phyloP scores from a whole-genome alignment of 257 asterid species.

The Cordia subcordata region DNA sequence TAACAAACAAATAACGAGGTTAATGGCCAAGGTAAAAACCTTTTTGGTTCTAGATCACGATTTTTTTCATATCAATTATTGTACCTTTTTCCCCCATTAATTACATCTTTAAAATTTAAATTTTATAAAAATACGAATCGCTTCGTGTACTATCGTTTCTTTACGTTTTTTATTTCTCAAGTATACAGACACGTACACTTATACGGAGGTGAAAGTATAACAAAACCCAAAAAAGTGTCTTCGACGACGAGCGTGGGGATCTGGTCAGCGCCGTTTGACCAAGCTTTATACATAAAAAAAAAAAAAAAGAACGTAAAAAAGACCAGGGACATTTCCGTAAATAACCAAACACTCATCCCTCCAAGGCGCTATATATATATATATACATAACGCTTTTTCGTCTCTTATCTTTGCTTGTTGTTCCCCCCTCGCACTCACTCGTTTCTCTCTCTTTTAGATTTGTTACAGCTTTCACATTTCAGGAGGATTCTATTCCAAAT shows the following conservation, averaged over 20 bases:
- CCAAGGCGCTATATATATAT: not conserved
- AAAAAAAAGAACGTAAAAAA: not conserved
- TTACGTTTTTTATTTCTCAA: not conserved
- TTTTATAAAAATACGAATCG: too few relatives aligned
- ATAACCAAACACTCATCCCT: not conserved
- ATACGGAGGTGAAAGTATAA: not conserved
- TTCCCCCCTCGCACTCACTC: not conserved
- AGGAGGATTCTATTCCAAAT: not conserved
- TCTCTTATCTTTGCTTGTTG: not conserved
- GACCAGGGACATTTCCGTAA: slow-evolving; percentile 33
- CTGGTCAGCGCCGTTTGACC: slow-evolving; percentile 74
- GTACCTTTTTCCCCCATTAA: too few relatives aligned
- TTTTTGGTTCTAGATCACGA: too few relatives aligned
- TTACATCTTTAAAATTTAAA: too few relatives aligned
- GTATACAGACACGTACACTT: not conserved
- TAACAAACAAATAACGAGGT: too few relatives aligned
- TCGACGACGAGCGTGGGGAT: slow-evolving; percentile 40
- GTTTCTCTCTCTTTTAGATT: not conserved
- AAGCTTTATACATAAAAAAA: slow-evolving; percentile 11
- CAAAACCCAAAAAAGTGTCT: not conserved
- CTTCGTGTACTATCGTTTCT: not conserved
- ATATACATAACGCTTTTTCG: not conserved
- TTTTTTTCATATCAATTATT: too few relatives aligned
- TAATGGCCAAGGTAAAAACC: too few relatives aligned
- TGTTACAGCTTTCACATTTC: not conserved